Conservation (phyloP, 2,329 filamentous ascomycete genomes). For the Penicillium aurantiogriseum region DNA sequence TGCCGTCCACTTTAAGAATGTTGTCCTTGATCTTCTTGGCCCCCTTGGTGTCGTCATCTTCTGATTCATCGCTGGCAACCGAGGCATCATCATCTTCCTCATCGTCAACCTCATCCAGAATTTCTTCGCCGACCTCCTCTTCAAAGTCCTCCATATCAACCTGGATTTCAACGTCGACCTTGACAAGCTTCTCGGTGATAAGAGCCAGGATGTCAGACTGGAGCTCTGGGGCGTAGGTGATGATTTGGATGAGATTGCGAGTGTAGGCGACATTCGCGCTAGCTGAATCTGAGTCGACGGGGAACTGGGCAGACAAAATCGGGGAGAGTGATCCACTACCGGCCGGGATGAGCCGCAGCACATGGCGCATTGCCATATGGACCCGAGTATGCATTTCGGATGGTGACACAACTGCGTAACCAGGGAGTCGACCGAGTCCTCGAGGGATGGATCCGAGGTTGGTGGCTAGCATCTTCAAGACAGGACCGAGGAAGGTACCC, state of each 20-base stretch:
- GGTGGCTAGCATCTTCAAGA: constrained; percentile 76
- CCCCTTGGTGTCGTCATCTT: constrained; percentile 47
- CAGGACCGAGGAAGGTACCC: constrained; percentile 69
- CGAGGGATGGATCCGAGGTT: constrained; percentile 67
- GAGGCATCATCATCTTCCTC: constrained; percentile 66
- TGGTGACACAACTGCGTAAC: constrained; percentile 58
- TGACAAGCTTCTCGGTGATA: constrained; percentile 82
- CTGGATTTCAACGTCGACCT: constrained; percentile 94
- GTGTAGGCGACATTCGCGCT: constrained; percentile 85
- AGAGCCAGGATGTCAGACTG: constrained; percentile 77
- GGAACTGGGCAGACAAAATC: constrained; percentile 68
- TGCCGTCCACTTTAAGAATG: constrained; percentile 85
- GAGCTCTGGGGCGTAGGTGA: constrained; percentile 73
- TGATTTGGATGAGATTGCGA: constrained; percentile 74
- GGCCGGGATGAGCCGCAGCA: constrained; percentile 79
- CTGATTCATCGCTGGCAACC: constrained; percentile 59
- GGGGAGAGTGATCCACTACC: constrained; percentile 68
- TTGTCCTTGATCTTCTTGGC: constrained; percentile 74
- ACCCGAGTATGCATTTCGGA: constrained; percentile 68
- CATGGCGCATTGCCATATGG: constrained; percentile 71
- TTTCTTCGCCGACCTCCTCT: constrained; percentile 74
- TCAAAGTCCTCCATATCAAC: constrained; percentile 90
- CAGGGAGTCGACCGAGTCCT: constrained; percentile 53
- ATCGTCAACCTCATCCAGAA: constrained; percentile 56
- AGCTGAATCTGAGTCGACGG: constrained; percentile 72